Evolutionary conservation across 208 protist genomes (phyloP).

Genomic region (Leishmania major): DNA sequence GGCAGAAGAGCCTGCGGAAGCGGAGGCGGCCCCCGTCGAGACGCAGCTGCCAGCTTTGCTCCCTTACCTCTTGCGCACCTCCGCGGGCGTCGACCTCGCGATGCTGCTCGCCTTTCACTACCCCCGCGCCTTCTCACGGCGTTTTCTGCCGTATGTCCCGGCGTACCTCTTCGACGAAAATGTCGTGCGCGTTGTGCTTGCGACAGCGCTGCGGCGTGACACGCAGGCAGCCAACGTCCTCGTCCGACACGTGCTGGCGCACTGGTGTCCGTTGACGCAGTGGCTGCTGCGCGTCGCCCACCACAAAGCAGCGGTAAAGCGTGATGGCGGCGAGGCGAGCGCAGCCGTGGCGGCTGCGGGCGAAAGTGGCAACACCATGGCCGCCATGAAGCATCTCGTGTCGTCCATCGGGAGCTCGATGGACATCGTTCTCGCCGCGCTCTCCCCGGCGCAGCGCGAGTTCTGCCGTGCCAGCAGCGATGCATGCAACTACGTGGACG

Average conservation of each 20-base stretch:
- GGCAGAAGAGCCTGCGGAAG: constrained; percentile 5
- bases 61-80: constrained; percentile 64
- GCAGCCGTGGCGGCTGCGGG: neutral
- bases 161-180: constrained; percentile 48
- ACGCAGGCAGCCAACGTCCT: constrained; percentile 38
- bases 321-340: neutral
- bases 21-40: constrained; percentile 26
- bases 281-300: constrained; percentile 53
- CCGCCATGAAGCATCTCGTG: constrained; percentile 42
- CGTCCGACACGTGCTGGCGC: constrained; percentile 47
- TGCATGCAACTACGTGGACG: neutral
- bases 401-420: constrained; percentile 74
- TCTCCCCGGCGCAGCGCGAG: constrained; percentile 53
- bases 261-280: constrained; percentile 46
- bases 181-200: constrained; percentile 40
- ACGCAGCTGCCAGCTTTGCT: constrained; percentile 59
- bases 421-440: constrained; percentile 42
- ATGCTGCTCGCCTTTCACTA: constrained; percentile 43
- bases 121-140: constrained; percentile 50
- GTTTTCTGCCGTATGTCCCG: constrained; percentile 49
- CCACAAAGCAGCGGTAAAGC: constrained; percentile 20
- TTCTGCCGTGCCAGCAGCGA: constrained; percentile 18
- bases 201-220: constrained; percentile 36
- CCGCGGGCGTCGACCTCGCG: constrained; percentile 38
- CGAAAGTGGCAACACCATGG: neutral